Evolutionary conservation across 192 early-diverging fungal genomes (phyloP).

Genomic region (Phlyctochytrium arcticum): DNA sequence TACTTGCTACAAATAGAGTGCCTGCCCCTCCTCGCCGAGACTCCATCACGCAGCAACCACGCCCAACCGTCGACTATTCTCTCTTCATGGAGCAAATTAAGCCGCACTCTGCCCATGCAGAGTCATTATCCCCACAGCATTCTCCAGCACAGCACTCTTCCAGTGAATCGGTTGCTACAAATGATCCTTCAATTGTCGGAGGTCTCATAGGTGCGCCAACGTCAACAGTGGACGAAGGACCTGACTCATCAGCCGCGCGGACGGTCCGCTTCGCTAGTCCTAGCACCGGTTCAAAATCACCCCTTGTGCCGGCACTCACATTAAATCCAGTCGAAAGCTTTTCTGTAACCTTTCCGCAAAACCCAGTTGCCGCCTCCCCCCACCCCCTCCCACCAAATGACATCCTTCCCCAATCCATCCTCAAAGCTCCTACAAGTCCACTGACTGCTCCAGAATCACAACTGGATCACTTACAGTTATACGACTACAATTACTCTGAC

Average conservation of each 20-base stretch:
- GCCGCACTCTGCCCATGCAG: background rate
- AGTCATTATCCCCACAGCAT: background rate
- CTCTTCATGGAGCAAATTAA: background rate
- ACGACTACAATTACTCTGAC: constrained; percentile 1
- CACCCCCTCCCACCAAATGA: background rate
- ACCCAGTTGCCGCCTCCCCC: background rate
- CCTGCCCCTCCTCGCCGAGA: background rate
- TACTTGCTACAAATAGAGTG: no score
- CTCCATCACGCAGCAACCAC: background rate
- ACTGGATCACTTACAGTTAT: background rate
- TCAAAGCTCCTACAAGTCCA: background rate
- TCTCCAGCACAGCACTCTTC: background rate
- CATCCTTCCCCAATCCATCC: background rate
- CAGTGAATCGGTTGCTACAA: no score
- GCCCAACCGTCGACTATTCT: background rate
- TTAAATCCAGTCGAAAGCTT: no score
- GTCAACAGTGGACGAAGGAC: background rate
- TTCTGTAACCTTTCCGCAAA: background rate
- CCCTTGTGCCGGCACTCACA: no score
- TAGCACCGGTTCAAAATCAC: no score
- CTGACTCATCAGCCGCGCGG: no score
- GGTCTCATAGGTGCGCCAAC: background rate
- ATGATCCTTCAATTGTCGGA: background rate
- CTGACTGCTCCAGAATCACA: no score
- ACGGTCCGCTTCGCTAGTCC: background rate